A percentile compares a stretch with the other conserved stretches of the same genome.
Evolutionary conservation across 2,329 filamentous ascomycete species (phyloP).

Genomic region (Colletotrichum somersetense): DNA sequence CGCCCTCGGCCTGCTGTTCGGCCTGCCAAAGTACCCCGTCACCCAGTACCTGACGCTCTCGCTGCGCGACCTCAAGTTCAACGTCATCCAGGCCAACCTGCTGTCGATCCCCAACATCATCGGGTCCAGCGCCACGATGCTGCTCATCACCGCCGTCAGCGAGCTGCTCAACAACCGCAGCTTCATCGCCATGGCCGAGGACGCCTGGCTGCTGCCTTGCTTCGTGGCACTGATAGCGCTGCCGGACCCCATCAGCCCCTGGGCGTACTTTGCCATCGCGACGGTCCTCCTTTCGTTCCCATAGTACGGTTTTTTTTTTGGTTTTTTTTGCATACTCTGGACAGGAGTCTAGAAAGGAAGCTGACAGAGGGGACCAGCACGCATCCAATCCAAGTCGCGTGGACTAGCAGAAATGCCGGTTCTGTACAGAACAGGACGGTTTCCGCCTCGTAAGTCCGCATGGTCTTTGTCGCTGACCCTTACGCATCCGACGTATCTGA

Average conservation of each 20-base stretch:
- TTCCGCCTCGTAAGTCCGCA: slow-evolving; percentile 58
- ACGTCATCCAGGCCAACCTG: slow-evolving; percentile 63
- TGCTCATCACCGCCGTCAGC: slow-evolving; percentile 64
- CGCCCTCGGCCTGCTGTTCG: slow-evolving; percentile 60
- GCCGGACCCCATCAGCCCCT: slow-evolving; percentile 53
- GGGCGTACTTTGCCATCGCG: slow-evolving; percentile 64
- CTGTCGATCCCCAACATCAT: slow-evolving; percentile 56
- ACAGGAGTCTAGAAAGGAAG: background rate
- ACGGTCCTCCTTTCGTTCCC: slow-evolving; percentile 64
- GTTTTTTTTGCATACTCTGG: background rate
- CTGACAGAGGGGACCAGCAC: slow-evolving; percentile 43
- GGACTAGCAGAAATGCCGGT: slow-evolving; percentile 69
- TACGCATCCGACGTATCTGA: background rate
- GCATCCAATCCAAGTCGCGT: slow-evolving; percentile 69
- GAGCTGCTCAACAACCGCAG: slow-evolving; percentile 63
- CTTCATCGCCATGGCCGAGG: slow-evolving; percentile 60
- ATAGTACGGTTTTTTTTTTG: slow-evolving; percentile 53
- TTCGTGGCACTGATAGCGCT: slow-evolving; percentile 61
- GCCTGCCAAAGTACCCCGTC: slow-evolving; percentile 45
- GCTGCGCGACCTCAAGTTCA: slow-evolving; percentile 45
- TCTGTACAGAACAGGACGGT: slow-evolving; percentile 70
- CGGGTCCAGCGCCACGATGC: slow-evolving; percentile 64
- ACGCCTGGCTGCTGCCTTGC: slow-evolving; percentile 68
- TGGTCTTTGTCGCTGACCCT: no score
- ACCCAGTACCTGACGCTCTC: slow-evolving; percentile 47